These are phyloP conservation scores for Russula sp. DNA, from an alignment of 768 basidiomycete genomes.

Conservation along the genomic window DNA sequence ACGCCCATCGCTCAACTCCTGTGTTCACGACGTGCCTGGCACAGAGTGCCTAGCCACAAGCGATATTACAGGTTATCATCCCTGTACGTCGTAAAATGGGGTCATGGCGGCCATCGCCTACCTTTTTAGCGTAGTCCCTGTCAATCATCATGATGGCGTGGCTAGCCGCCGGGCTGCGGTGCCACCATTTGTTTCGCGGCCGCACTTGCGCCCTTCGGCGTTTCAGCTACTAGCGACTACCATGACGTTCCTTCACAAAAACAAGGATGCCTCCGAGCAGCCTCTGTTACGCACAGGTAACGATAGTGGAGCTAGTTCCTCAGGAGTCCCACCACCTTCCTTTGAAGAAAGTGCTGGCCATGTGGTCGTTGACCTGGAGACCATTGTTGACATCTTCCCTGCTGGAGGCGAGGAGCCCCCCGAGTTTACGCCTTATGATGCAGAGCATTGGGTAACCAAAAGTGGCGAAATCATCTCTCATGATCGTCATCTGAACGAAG, in stretches of 20 bases:
- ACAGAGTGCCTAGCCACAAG: too few relatives aligned
- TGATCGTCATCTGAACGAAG: constrained; percentile 60
- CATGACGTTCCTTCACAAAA: neutral
- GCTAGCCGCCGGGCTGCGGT: too few relatives aligned
- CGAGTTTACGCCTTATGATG: constrained; percentile 54
- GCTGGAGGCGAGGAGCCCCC: constrained; percentile 44
- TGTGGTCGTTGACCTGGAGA: constrained; percentile 26
- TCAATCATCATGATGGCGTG: too few relatives aligned
- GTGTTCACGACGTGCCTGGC: too few relatives aligned
- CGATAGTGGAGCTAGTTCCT: constrained; percentile 10
- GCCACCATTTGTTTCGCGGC: neutral
- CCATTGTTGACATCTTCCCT: constrained; percentile 26
- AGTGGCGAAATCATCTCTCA: constrained; percentile 58
- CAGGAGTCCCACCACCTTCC: constrained; percentile 13
- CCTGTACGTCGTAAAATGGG: neutral
- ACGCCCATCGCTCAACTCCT: too few relatives aligned
- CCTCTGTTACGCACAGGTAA: neutral
- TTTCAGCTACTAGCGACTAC: neutral
- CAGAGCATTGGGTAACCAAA: constrained; percentile 47
- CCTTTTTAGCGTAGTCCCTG: too few relatives aligned
- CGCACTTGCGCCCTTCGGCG: neutral
- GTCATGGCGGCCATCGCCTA: neutral
- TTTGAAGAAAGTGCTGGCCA: constrained; percentile 25
- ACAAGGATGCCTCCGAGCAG: neutral
- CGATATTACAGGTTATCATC: too few relatives aligned